These are phyloP conservation scores for Hypoxylon sp. DNA, from an alignment of 2,329 filamentous ascomycete genomes.

Conservation along the genomic window DNA sequence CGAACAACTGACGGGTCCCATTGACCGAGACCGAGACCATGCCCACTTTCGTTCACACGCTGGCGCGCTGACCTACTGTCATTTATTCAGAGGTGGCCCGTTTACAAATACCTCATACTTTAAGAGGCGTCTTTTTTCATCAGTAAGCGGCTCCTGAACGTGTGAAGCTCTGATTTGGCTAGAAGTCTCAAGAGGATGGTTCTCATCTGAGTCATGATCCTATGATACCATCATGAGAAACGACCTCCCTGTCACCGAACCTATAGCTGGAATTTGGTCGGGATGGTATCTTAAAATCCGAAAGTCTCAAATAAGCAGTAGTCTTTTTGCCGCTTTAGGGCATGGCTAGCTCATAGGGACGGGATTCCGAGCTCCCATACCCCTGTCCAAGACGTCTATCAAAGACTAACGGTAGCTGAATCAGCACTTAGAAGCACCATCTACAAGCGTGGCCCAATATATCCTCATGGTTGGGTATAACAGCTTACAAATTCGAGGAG, in stretches of 20 bases:
- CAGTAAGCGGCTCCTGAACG: conserved; percentile 1
- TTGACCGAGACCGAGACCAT: conserved; percentile 7
- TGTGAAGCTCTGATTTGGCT: conserved; percentile 9
- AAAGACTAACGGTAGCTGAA: conserved; percentile 36
- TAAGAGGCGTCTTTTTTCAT: conserved; percentile 6
- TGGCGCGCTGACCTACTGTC: conserved; percentile 15
- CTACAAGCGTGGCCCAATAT: conserved; percentile 11
- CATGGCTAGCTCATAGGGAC: conserved; percentile 25
- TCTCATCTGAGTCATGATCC: conserved; percentile 40
- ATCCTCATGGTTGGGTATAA: conserved; percentile 8
- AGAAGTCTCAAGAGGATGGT: conserved; percentile 5
- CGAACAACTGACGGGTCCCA: conserved; percentile 5
- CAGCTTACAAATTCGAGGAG: conserved; percentile 33
- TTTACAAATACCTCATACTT: conserved; percentile 22
- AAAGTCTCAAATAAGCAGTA: conserved; percentile 27
- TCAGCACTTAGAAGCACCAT: conserved; percentile 35
- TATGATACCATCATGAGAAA: conserved; percentile 20
- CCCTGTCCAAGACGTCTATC: conserved; percentile 25
- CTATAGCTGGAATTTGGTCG: conserved; percentile 2
- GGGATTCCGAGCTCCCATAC: conserved; percentile 17
- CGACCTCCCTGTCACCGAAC: conserved; percentile 2
- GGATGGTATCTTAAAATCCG: conserved; percentile 18
- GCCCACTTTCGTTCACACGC: conserved; percentile 22
- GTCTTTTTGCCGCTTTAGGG: conserved; percentile 25
- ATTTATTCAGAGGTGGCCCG: conserved; percentile 20